These are phyloP conservation scores for Citrus mangshanensis DNA, from an alignment of 345 rosid species.

Conservation along the genomic window DNA sequence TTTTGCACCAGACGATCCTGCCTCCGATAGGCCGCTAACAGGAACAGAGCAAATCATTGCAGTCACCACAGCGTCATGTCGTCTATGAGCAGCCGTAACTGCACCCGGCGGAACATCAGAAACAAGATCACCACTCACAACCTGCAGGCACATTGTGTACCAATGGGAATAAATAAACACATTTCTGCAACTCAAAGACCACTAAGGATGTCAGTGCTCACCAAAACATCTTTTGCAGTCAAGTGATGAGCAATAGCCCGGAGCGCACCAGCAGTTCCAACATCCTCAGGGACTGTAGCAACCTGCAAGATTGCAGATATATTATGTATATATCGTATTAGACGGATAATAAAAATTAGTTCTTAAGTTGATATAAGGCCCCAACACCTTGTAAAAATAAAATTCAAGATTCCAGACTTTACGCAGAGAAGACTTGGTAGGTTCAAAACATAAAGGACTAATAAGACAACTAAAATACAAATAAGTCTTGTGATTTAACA, in stretches of 20 bases:
- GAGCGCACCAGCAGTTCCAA: slow-evolving; percentile 93
- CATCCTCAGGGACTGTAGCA: slow-evolving; percentile 88
- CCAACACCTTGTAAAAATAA: too few relatives aligned
- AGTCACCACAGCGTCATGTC: slow-evolving; percentile 86
- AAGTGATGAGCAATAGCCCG: slow-evolving; percentile 83
- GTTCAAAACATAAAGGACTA: too few relatives aligned
- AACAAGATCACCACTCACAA: slow-evolving; percentile 95
- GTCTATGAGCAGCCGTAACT: slow-evolving; percentile 87
- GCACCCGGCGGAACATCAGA: slow-evolving; percentile 96
- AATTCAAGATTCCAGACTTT: too few relatives aligned
- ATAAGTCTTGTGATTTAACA: too few relatives aligned
- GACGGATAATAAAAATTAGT: not conserved
- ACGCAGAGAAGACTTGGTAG: too few relatives aligned
- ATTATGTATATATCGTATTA: not conserved
- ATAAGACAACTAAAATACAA: too few relatives aligned
- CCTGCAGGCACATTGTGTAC: slow-evolving; percentile 43
- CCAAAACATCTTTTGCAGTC: slow-evolving; percentile 92
- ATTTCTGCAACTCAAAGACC: slow-evolving; percentile 14
- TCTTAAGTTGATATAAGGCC: not conserved
- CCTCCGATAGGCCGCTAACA: slow-evolving; percentile 75
- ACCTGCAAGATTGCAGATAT: slow-evolving; percentile 44
- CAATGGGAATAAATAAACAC: slow-evolving; percentile 2
- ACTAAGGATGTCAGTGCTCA: slow-evolving; percentile 27
- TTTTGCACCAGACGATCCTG: slow-evolving; percentile 68
- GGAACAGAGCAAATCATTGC: slow-evolving; percentile 85